Percentiles rank a stretch among this genome's conserved stretches.
These are phyloP conservation scores for Botrytis paeoniae DNA, from an alignment of 2,329 filamentous ascomycete species.

Conservation along the genomic window DNA sequence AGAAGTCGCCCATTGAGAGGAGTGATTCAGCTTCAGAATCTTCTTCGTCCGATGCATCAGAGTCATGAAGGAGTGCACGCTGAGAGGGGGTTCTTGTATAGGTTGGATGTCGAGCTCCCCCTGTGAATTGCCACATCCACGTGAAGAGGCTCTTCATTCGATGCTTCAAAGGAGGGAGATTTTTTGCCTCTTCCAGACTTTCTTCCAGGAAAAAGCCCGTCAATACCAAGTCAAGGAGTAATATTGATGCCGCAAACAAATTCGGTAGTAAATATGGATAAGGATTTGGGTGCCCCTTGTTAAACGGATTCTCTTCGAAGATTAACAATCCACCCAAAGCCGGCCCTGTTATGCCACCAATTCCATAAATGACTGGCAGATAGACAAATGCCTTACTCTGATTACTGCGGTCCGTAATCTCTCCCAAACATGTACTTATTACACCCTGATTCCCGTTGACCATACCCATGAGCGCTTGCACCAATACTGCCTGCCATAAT, in stretches of 20 bases:
- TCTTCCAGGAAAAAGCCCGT: conserved; percentile 83
- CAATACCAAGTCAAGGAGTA: conserved; percentile 69
- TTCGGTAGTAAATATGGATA: conserved; percentile 89
- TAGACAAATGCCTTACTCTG: conserved; percentile 93
- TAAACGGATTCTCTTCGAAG: conserved; percentile 50
- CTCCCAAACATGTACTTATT: conserved; percentile 88
- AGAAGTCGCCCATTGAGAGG: conserved; percentile 38
- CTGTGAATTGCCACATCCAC: conserved; percentile 69
- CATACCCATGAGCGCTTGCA: conserved; percentile 87
- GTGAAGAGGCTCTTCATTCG: conserved; percentile 58
- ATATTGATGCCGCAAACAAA: conserved; percentile 68
- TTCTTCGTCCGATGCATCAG: conserved; percentile 44
- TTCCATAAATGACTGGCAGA: conserved; percentile 90
- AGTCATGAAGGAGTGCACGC: conserved; percentile 37
- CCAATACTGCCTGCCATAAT: conserved; percentile 79
- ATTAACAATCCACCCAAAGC: conserved; percentile 86
- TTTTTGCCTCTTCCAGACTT: conserved; percentile 67
- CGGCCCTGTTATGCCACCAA: conserved; percentile 90
- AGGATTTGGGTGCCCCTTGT: conserved; percentile 49
- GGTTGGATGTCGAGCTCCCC: conserved; percentile 52
- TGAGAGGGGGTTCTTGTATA: conserved; percentile 48
- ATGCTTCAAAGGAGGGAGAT: conserved; percentile 57
- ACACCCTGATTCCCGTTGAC: conserved; percentile 95
- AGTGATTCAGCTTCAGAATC: conserved; percentile 38
- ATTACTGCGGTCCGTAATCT: conserved; percentile 92